These are phyloP conservation scores for Ambrosiella beaveri DNA, from an alignment of 2,329 filamentous ascomycete genomes.

Conservation along the genomic window DNA sequence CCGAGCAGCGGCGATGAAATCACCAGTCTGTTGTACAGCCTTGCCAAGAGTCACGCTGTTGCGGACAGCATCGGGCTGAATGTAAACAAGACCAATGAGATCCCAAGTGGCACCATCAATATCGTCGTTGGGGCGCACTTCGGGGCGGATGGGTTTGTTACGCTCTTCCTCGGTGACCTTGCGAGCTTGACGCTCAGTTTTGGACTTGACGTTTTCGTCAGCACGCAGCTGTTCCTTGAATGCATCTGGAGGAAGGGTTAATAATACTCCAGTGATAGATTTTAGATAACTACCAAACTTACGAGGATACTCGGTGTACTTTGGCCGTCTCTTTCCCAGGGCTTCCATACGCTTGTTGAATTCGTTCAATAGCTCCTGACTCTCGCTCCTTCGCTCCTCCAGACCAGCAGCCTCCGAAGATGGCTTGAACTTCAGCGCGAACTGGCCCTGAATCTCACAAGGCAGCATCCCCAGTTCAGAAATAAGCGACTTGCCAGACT, in stretches of 20 bases:
- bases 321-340: constrained; percentile 27
- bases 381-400: constrained; percentile 26
- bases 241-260: constrained; percentile 18
- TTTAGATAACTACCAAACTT: constrained; percentile 12
- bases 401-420: constrained; percentile 23
- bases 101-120: constrained; percentile 36
- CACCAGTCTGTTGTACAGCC: constrained; percentile 34
- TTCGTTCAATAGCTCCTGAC: constrained; percentile 23
- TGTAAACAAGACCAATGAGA: constrained; percentile 30
- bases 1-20: constrained; percentile 31
- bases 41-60: constrained; percentile 26
- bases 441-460: constrained; percentile 28
- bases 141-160: constrained; percentile 25
- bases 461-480: constrained; percentile 24
- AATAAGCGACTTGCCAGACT: constrained; percentile 23
- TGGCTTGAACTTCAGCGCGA: constrained; percentile 25
- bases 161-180: constrained; percentile 26
- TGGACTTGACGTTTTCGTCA: constrained; percentile 28
- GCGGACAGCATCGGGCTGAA: constrained; percentile 25
- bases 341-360: constrained; percentile 26
- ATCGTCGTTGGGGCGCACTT: constrained; percentile 27
- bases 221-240: constrained; percentile 31
- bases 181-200: constrained; percentile 28
- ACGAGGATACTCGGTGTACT: constrained; percentile 30
- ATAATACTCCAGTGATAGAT: background rate